Base-by-base conservation (phyloP, 2,329 filamentous ascomycete species). In the Xylariomycetidae sp. region DNA sequence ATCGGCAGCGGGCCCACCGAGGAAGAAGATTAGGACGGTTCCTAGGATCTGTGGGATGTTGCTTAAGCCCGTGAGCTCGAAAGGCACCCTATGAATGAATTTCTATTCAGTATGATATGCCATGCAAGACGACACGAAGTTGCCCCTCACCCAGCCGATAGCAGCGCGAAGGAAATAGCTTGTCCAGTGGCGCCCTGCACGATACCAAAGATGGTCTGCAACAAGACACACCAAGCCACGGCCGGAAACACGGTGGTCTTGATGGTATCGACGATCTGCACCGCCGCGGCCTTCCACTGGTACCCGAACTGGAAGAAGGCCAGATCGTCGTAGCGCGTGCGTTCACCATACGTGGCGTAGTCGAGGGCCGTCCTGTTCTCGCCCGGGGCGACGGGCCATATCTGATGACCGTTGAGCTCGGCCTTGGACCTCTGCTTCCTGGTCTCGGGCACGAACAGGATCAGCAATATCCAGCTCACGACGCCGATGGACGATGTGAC, bases 1-100 rank as follows among this genome's bases (percentile, higher is more conserved):
- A 42, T 63, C 60, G 15, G 60, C 52, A 6, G 58, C 33, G 18
- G 46, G 57, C 3, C 60, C 60, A 3, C 59, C 59, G 3, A 56
- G 47, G 10, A 59, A 37, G 29, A 39, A 46, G 16, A 44, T 41
- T 26, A 43, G 20, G 15, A 33, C 31, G 14, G 36, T 38, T 12
- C 41, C 44, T 15, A 40, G 16, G 14, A 46, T 37, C n/a, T 27
- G 30, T 7, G 44, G 41, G n/a, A 46, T 31, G 15, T 42, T 37
- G 3, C 28, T 26, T 7, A 46, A 31, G 9, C 44, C 44, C 5
- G 40, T 40, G 20, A 29, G 34, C 31, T 46, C 30, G 25, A 42
- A 46, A 15, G 31, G 35, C 11, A 37, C 33, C 4, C 39, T 42
- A 20, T 3, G 16, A 7, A 11, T 13, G 7, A 6, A 15, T 10